Percentiles rank a stretch among this genome's conserved stretches.
phyloP scores from a whole-genome alignment of 2,329 filamentous ascomycete genomes.

The Phialemonium atrogriseum region DNA sequence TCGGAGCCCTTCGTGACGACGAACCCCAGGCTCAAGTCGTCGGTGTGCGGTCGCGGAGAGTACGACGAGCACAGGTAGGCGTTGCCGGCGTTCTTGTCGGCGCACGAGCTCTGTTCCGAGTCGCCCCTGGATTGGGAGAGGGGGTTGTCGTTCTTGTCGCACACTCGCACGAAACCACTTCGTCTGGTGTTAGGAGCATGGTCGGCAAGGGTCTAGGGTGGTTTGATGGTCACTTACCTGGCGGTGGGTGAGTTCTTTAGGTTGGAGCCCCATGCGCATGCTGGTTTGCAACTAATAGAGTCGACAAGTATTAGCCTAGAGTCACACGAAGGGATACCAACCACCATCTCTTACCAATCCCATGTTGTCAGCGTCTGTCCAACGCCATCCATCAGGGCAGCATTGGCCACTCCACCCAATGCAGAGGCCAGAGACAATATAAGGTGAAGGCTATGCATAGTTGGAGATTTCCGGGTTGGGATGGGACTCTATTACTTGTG shows the following conservation, averaged over 20 bases:
- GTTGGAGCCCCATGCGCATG: slow-evolving; percentile 11
- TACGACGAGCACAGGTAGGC: slow-evolving; percentile 13
- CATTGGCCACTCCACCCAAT: too few species aligned
- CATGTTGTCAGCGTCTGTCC: slow-evolving; percentile 11
- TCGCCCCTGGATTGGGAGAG: slow-evolving; percentile 6
- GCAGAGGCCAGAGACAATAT: too few species aligned
- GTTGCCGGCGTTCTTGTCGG: slow-evolving; percentile 5
- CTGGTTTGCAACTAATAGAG: slow-evolving; percentile 14
- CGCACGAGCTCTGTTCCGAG: slow-evolving; percentile 7
- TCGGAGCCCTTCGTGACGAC: slow-evolving; percentile 9
- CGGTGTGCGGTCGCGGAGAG: slow-evolving; percentile 8
- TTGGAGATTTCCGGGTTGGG: too few species aligned
- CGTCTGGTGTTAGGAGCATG: neutral
- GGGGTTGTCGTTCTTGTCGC: slow-evolving; percentile 11
- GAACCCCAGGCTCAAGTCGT: slow-evolving; percentile 11
- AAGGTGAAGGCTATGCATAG: too few species aligned
- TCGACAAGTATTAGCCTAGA: neutral
- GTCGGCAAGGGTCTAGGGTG: neutral
- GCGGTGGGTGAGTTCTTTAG: slow-evolving; percentile 7
- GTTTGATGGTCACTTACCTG: slow-evolving; percentile 4
- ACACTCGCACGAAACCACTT: slow-evolving; percentile 10
- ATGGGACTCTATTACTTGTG: too few species aligned
- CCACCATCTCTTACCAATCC: slow-evolving; percentile 11
- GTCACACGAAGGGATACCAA: neutral
- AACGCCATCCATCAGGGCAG: too few species aligned